These are phyloP conservation scores for Phlebopus sp. DNA, from an alignment of 1,284 basidiomycete genomes.

Conservation along the genomic window DNA sequence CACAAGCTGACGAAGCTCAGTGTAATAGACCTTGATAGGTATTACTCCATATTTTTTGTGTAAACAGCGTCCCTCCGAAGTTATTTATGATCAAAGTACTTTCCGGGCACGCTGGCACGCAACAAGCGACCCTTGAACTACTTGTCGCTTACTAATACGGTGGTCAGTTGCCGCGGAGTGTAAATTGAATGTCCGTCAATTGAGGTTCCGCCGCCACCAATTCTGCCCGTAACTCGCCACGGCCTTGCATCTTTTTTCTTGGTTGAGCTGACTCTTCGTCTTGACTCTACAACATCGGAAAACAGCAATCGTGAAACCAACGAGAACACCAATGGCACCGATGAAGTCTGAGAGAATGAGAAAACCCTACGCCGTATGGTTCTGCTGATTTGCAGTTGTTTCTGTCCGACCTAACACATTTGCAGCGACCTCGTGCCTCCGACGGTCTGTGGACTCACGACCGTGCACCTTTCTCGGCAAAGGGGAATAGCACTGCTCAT, in stretches of 20 bases:
- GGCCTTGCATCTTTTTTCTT: neutral
- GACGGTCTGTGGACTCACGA: slow-evolving; percentile 73
- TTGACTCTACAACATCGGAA: too few relatives aligned
- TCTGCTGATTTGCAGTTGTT: neutral
- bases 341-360: slow-evolving; percentile 23
- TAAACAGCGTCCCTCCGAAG: too few relatives aligned
- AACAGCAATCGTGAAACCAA: neutral
- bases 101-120: too few relatives aligned
- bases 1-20: too few relatives aligned
- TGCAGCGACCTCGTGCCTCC: slow-evolving; percentile 33
- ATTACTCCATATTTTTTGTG: too few relatives aligned
- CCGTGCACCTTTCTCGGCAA: slow-evolving; percentile 51
- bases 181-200: neutral
- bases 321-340: slow-evolving; percentile 18
- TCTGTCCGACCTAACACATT: neutral
- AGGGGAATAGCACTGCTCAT: slow-evolving; percentile 20
- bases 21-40: too few relatives aligned
- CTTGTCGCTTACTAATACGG: too few relatives aligned
- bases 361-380: slow-evolving; percentile 28
- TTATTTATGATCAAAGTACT: too few relatives aligned
- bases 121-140: too few relatives aligned
- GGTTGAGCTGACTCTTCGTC: too few relatives aligned
- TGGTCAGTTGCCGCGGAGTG: neutral
- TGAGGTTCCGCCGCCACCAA: neutral
- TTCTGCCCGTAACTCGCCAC: neutral